A percentile compares a stretch with the other conserved stretches of the same genome.
These are phyloP conservation scores for Tulasnella sp. DNA, from an alignment of 768 basidiomycete genomes.

Conservation along the genomic window DNA sequence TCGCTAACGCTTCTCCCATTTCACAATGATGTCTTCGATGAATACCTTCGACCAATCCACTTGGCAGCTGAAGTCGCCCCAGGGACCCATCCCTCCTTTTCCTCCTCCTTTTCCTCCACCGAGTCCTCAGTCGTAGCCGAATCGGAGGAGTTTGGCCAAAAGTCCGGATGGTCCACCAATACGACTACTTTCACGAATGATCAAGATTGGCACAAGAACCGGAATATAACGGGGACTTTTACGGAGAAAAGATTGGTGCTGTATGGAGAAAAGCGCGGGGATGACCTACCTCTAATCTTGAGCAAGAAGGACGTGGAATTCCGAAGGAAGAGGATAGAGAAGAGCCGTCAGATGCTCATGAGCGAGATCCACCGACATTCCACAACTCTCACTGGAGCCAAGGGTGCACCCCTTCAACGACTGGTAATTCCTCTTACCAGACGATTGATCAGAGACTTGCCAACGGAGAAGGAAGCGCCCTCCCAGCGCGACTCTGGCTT, in stretches of 20 bases:
- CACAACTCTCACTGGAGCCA: conserved; percentile 59
- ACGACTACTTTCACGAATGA: conserved; percentile 40
- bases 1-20: conserved; percentile 39
- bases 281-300: background rate
- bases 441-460: background rate
- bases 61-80: conserved; percentile 29
- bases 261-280: background rate
- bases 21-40: conserved; percentile 42
- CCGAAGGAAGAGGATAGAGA: background rate
- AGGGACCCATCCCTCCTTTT: background rate
- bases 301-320: background rate
- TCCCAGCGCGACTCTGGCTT: background rate
- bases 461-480: background rate
- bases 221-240: conserved; percentile 40
- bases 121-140: background rate
- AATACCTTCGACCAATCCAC: conserved; percentile 40
- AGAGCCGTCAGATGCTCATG: conserved; percentile 54
- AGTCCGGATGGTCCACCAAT: conserved; percentile 22
- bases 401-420: conserved; percentile 50
- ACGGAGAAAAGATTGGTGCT: background rate
- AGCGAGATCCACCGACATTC: conserved; percentile 53
- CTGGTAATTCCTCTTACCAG: conserved; percentile 46
- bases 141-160: background rate
- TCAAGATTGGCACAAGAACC: conserved; percentile 57
- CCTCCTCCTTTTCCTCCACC: background rate